Evolutionary conservation across 2,329 filamentous ascomycete genomes (phyloP), one percentile per base, ranked within the genome.

Genomic region (Zalaria obscura): DNA sequence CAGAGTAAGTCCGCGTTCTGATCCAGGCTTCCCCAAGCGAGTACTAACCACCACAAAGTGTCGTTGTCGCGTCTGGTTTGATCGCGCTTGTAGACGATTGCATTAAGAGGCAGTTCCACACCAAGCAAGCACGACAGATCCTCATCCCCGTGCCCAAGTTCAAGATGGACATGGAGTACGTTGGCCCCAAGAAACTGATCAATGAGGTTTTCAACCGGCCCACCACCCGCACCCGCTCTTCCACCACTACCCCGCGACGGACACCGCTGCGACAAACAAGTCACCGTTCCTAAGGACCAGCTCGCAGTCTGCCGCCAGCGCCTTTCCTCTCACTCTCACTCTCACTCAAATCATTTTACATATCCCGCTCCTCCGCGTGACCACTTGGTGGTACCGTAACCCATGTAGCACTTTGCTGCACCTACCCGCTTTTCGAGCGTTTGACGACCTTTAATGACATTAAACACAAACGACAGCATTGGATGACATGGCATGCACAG

Each of bases 21-120:
- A 10, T 31, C 31, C 27, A 25, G 18, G 40, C 18, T 18, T 18
- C 18, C 18, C 31, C 18, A 52, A 57, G 49, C 52, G 38, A 7
- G 28, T 46, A 27, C 45, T 44, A 44, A 50, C 45, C 38, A 26
- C 8, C 38, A 27, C 38, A 34, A 50, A 93, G 87, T 59, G 80
- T 93, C 49, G 80, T 96, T 48, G 74, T 96, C 47, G 77, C 87
- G 37, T 91, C 87, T n/a, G 89, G 89, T 25, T 73, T 96, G 50
- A 78, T 93, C 52, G 77, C 83, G 5, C 75, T 96, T 36, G 81
- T 93, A 40, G 89, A 96, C 56, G 86, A 96, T 63, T 85, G 79
- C 65, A 94, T 96, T 67, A 83, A 84, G 61, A 72, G 76, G 46
- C 76, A 75, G 44, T 91, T 85, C 76, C 77, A 75, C 51, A 64